Evolutionary conservation across 208 protist genomes (phyloP), one percentile per base, ranked within the genome.

Genomic region (Phytomonas sp.): DNA sequence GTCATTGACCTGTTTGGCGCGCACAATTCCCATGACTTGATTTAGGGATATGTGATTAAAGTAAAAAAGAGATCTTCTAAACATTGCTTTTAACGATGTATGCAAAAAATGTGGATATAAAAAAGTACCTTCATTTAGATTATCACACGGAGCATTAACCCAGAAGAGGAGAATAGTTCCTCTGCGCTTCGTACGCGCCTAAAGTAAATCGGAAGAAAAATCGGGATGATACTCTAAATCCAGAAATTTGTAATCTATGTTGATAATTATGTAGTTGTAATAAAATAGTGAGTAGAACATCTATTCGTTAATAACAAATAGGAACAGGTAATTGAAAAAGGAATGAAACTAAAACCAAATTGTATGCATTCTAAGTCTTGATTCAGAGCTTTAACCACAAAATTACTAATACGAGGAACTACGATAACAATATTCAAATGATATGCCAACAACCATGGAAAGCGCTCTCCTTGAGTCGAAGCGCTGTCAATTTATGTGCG

Each of bases 21-120:
- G 67, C 32, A 93, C 87, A n/a, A 93, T 67, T 8, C 74, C 80
- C 61, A 74, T 72, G 51, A 92, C 80, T 67, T 92, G 84, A 9
- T 86, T 78, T 13, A 83, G 69, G 9, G 78, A 82, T 20, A 92
- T 72, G 65, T 81, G 83, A 23, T 66, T 73, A 23, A 26, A 23
- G 6, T 74, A 40, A 11, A 23, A 36, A 31, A 40, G 32, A 2
- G 33, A 68, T 20, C 62, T 70, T 32, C 75, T 69, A 9, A 86
- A 43, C 81, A 81, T 83, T 60, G 40, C 53, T 23, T 15, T 33
- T 53, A 43, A 34, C 6, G 1, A 37, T 43, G 15, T 66, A 51
- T 34, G 68, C 40, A 66, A 30, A 33, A 71, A 77, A 6, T 37
- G 32, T 33, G 20, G 31, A 26, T 64, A 37, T 26, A 64, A 64